phyloP scores from a whole-genome alignment of 345 rosid species.

The Brassica nigra region DNA sequence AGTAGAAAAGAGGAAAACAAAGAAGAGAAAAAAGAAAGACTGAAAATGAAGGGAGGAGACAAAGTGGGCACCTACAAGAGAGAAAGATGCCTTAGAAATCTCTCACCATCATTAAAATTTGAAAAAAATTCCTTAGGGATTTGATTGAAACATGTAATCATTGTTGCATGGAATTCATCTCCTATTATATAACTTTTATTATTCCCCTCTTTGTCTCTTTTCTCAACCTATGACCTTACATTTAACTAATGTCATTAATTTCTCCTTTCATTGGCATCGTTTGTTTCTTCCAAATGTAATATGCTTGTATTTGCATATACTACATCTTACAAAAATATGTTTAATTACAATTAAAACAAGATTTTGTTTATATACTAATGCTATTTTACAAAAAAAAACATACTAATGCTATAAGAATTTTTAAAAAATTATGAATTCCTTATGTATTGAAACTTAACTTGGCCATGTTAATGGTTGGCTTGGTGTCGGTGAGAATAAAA shows the following conservation, averaged over 20 bases:
- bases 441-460: constrained; percentile 6
- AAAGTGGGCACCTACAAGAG: constrained; percentile 54
- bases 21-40: constrained; percentile 12
- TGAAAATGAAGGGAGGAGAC: constrained; percentile 36
- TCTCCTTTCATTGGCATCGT: constrained; percentile 7
- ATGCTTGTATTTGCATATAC: background rate
- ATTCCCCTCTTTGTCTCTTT: constrained; percentile 42
- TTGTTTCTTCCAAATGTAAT: background rate
- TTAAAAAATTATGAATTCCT: background rate
- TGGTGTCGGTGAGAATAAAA: constrained; percentile 31
- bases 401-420: background rate
- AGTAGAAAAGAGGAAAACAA: background rate
- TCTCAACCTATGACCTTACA: constrained; percentile 18
- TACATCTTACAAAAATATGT: background rate
- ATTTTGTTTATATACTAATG: background rate
- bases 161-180: constrained; percentile 89
- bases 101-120: constrained; percentile 62
- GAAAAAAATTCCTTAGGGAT: constrained; percentile 54
- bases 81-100: constrained; percentile 58
- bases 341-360: background rate
- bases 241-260: background rate
- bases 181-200: constrained; percentile 37
- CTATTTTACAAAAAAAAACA: background rate
- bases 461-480: background rate
- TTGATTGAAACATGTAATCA: constrained; percentile 72